Evolutionary conservation across 352 stramenopile genomes (phyloP).

Genomic region (Phytophthora crassamura): DNA sequence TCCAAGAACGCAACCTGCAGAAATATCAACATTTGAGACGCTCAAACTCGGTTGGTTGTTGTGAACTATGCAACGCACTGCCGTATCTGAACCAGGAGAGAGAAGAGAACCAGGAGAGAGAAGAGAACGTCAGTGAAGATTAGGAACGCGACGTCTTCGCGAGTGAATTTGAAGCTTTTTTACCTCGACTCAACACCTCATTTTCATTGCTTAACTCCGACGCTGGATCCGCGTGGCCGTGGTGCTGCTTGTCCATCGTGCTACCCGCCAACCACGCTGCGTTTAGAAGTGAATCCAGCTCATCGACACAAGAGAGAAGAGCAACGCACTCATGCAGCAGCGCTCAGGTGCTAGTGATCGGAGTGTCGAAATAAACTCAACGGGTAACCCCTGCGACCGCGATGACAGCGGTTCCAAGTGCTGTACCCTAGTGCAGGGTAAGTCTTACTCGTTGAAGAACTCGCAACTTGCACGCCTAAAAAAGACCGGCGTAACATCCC

Average conservation of each 20-base stretch:
- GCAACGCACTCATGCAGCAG: background rate
- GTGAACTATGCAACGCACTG: conserved; percentile 12
- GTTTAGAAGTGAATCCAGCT: background rate
- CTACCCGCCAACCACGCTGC: background rate
- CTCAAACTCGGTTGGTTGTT: background rate
- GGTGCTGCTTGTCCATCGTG: conserved; percentile 28
- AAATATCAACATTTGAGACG: background rate
- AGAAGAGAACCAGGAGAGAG: too few species aligned
- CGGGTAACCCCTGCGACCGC: conserved; percentile 11
- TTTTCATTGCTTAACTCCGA: conserved; percentile 20
- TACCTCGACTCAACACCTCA: conserved; percentile 23
- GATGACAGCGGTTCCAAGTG: conserved; percentile 2
- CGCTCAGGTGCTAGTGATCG: background rate
- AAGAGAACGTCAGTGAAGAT: background rate
- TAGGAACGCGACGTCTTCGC: background rate
- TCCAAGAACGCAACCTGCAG: conserved; percentile 40
- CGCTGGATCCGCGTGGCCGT: conserved; percentile 5
- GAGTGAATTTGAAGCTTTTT: background rate
- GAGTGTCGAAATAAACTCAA: conserved; percentile 32
- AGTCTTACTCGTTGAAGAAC: conserved; percentile 9
- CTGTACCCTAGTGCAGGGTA: conserved; percentile 15
- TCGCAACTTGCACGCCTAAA: conserved; percentile 10
- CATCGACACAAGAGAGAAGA: conserved; percentile 1
- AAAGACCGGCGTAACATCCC: conserved; percentile 5
- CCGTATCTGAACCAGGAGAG: conserved; percentile 26